These are phyloP conservation scores for Yarrowia galli DNA, from an alignment of 1,139 yeast species.

Conservation along the genomic window DNA sequence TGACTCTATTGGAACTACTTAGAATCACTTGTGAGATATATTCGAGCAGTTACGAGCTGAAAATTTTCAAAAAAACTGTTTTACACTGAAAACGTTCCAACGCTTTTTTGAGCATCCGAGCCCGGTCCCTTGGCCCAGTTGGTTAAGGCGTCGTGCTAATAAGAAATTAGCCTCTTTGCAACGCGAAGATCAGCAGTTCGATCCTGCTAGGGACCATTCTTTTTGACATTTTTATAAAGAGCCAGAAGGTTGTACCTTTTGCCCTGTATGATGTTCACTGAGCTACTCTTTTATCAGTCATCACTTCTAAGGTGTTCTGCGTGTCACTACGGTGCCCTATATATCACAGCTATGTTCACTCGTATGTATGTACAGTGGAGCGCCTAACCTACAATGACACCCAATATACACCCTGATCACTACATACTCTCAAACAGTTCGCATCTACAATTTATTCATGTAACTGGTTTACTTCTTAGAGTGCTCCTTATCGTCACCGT, in stretches of 20 bases:
- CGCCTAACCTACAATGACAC: too few species aligned
- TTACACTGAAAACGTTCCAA: too few species aligned
- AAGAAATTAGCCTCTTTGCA: slow-evolving; percentile 42
- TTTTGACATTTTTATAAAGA: neutral
- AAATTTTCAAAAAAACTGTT: too few species aligned
- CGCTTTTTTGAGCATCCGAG: neutral
- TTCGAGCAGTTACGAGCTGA: too few species aligned
- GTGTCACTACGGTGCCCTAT: neutral
- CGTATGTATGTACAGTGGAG: neutral
- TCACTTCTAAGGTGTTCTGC: too few species aligned
- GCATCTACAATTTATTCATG: neutral
- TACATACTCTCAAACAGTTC: neutral
- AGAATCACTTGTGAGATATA: too few species aligned
- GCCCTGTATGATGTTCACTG: neutral
- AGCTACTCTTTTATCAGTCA: too few species aligned
- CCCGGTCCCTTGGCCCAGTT: slow-evolving; percentile 87
- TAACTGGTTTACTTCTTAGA: neutral
- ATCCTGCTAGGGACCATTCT: slow-evolving; percentile 80
- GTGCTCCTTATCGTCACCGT: slow-evolving; percentile 21
- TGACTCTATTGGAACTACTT: too few species aligned
- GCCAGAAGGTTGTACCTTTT: too few species aligned
- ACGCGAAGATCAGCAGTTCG: slow-evolving; percentile 72
- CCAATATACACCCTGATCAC: too few species aligned
- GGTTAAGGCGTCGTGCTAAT: slow-evolving; percentile 93
- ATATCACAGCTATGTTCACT: neutral